A percentile compares a stretch with the other conserved stretches of the same genome.
Evolutionary conservation across 345 rosid genomes (phyloP).

Genomic region (Cardamine resedifolia): DNA sequence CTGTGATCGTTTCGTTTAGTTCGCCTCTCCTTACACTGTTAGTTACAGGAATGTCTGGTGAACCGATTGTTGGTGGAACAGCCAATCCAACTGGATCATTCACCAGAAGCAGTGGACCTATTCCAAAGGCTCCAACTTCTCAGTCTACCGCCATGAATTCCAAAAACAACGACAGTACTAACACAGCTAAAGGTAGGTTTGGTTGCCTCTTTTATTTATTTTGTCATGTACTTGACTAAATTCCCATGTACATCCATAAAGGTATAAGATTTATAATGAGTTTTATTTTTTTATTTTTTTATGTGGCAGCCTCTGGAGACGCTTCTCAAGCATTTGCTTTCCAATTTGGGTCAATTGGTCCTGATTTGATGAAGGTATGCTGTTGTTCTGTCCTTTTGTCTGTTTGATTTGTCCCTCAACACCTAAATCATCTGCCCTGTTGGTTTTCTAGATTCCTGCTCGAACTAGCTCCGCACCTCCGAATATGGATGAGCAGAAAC

Average conservation of each 20-base stretch:
- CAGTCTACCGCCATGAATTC: conserved; percentile 62
- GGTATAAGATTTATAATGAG: conserved; percentile 3
- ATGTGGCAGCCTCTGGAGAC: conserved; percentile 49
- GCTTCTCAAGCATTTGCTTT: conserved; percentile 64
- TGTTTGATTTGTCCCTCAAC: conserved; percentile 13
- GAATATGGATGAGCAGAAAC: conserved; percentile 95
- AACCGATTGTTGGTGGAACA: conserved; percentile 38
- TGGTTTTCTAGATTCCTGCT: conserved; percentile 70
- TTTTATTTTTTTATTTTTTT: no score
- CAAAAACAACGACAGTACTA: conserved; percentile 35
- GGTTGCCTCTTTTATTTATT: not conserved
- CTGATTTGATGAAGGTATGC: conserved; percentile 82
- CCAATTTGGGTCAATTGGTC: conserved; percentile 87
- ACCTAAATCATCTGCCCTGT: conserved; percentile 21
- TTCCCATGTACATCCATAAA: not conserved
- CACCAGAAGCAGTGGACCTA: conserved; percentile 48
- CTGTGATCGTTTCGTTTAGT: not conserved
- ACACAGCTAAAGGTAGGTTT: conserved; percentile 60
- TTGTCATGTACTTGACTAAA: not conserved
- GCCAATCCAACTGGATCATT: conserved; percentile 49
- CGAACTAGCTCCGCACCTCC: conserved; percentile 98
- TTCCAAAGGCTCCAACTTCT: conserved; percentile 87
- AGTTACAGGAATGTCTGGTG: conserved; percentile 50
- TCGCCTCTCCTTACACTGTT: not conserved
- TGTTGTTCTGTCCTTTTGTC: conserved; percentile 22